Conservation (phyloP, 208 protist species). For the Leishmania major region DNA sequence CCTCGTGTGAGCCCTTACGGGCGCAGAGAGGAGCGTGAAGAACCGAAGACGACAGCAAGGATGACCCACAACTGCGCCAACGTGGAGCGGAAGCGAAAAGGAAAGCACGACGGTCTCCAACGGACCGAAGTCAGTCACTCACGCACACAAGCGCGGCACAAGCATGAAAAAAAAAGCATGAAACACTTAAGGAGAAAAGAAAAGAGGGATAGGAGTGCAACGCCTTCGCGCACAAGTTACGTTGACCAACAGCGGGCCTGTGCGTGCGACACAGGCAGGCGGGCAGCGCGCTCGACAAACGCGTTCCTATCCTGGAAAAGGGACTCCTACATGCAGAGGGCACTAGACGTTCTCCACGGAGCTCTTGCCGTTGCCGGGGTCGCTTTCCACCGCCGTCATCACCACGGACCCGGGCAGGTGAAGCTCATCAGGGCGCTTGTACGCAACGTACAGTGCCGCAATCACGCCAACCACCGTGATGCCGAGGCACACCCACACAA, state of each 20-base stretch:
- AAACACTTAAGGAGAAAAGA: background rate
- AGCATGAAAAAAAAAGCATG: background rate
- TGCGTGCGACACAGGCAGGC: background rate
- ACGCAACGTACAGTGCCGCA: conserved; percentile 47
- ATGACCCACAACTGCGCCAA: background rate
- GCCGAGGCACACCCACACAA: conserved; percentile 68
- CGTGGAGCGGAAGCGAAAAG: background rate
- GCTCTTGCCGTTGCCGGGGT: conserved; percentile 23
- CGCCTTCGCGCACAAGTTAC: background rate
- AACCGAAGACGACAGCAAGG: background rate
- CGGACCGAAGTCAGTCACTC: background rate
- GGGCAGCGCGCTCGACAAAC: too few relatives aligned
- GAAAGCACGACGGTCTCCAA: background rate
- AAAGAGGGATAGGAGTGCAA: background rate
- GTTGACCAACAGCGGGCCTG: background rate
- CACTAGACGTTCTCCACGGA: background rate
- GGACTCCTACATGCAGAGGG: background rate
- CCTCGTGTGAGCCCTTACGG: background rate
- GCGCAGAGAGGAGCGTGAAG: background rate
- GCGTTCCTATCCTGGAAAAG: background rate
- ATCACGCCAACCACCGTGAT: conserved; percentile 56
- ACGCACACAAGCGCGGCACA: conserved; percentile 3
- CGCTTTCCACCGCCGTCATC: conserved; percentile 38
- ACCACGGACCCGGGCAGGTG: conserved; percentile 42
- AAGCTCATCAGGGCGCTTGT: conserved; percentile 60